Percentiles rank a stretch among this genome's conserved stretches.
Conservation (phyloP, 306 rosid species). For the Clitoria ternatea region DNA sequence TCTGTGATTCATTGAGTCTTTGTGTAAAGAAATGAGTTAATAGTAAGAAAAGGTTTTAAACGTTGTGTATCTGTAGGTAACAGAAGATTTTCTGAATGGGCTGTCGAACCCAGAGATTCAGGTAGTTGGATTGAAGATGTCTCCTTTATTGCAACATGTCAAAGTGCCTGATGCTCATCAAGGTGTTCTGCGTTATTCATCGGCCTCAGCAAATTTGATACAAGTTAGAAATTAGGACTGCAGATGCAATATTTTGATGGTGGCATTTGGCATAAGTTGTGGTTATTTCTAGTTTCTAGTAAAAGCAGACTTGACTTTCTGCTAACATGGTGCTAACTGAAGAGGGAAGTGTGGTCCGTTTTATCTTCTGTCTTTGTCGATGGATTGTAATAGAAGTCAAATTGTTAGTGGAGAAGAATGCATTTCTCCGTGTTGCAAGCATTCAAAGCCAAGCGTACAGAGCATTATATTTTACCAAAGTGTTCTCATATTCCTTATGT, state of each 20-base stretch:
- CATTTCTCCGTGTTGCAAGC: background rate
- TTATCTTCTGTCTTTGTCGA: background rate
- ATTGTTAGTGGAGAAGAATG: background rate
- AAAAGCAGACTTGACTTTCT: background rate
- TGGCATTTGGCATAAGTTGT: background rate
- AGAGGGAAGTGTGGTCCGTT: background rate
- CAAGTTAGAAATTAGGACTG: background rate
- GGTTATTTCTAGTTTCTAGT: background rate
- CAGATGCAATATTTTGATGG: slow-evolving; percentile 1
- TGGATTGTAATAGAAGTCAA: background rate
- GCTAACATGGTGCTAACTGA: slow-evolving; percentile 11
- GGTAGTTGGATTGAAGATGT: slow-evolving; percentile 51
- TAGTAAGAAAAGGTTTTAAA: background rate
- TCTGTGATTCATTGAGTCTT: background rate
- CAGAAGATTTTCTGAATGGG: slow-evolving; percentile 54
- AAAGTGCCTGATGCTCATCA: slow-evolving; percentile 14
- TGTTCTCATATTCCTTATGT: slow-evolving; percentile 2
- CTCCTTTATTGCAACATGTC: slow-evolving; percentile 43
- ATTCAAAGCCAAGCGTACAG: background rate
- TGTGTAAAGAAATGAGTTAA: background rate
- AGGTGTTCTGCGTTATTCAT: slow-evolving; percentile 42
- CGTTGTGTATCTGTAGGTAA: slow-evolving; percentile 43
- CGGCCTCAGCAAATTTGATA: slow-evolving; percentile 13
- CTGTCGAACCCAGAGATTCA: slow-evolving; percentile 52
- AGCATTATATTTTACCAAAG: background rate